These are phyloP conservation scores for Sherardia arvensis DNA, from an alignment of 257 asterid species.

Conservation along the genomic window DNA sequence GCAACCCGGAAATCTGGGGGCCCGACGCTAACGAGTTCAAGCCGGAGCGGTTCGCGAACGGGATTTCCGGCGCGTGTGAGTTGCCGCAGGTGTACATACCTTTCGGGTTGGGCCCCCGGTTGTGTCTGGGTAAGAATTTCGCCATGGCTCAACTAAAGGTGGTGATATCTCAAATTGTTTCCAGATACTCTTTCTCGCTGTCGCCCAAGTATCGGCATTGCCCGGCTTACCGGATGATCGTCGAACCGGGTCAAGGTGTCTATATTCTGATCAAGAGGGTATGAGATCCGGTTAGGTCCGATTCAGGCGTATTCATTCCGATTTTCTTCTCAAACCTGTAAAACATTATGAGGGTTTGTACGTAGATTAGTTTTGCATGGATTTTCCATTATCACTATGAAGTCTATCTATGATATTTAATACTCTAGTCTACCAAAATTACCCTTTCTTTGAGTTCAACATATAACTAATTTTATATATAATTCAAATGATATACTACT, in stretches of 20 bases:
- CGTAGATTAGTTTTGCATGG: no score
- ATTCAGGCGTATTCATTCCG: neutral
- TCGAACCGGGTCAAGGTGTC: slow-evolving; percentile 79
- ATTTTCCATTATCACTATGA: no score
- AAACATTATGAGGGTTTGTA: no score
- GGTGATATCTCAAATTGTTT: slow-evolving; percentile 36
- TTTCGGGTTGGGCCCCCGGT: slow-evolving; percentile 69
- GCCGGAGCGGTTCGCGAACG: slow-evolving; percentile 61
- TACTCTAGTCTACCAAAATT: no score
- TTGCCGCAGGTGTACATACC: slow-evolving; percentile 69
- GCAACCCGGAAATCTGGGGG: slow-evolving; percentile 70
- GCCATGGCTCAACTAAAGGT: slow-evolving; percentile 60
- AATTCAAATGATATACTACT: no score
- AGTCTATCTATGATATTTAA: no score
- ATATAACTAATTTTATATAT: no score
- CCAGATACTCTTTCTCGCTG: slow-evolving; percentile 42
- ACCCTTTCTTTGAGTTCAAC: no score
- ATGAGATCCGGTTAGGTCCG: neutral
- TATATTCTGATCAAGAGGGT: slow-evolving; percentile 33
- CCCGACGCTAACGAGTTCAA: slow-evolving; percentile 56
- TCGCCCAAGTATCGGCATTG: slow-evolving; percentile 69
- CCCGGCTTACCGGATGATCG: slow-evolving; percentile 73
- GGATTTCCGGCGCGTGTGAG: slow-evolving; percentile 55
- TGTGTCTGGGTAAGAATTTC: slow-evolving; percentile 64
- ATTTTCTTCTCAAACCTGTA: no score